phyloP scores from a whole-genome alignment of 805 yeast species.

The Hemisphaericaspora nanyangensis region DNA sequence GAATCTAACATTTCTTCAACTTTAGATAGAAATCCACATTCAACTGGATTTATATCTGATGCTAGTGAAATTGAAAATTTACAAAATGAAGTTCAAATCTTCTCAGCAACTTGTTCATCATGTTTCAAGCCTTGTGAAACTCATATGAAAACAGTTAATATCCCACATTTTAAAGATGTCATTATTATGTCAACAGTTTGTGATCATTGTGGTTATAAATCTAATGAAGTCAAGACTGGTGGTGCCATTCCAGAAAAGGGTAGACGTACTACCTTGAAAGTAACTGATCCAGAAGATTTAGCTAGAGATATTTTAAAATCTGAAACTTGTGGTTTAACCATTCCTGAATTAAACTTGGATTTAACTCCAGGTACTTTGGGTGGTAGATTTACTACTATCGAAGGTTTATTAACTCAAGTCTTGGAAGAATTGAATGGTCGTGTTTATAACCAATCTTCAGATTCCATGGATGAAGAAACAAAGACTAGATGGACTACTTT shows the following conservation, averaged over 20 bases:
- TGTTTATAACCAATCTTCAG: slow-evolving; percentile 82
- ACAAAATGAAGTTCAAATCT: slow-evolving; percentile 87
- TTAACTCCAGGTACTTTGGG: slow-evolving; percentile 96
- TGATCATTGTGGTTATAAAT: slow-evolving; percentile 89
- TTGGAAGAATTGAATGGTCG: slow-evolving; percentile 81
- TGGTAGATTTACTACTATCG: slow-evolving; percentile 95
- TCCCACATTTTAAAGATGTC: slow-evolving; percentile 97
- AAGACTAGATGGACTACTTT: slow-evolving; percentile 80
- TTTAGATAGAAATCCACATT: slow-evolving; percentile 28
- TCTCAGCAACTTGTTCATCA: slow-evolving; percentile 87
- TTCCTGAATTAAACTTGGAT: slow-evolving; percentile 89
- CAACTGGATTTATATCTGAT: slow-evolving; percentile 63
- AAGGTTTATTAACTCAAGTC: slow-evolving; percentile 87
- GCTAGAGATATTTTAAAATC: slow-evolving; percentile 92
- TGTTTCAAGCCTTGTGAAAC: slow-evolving; percentile 83
- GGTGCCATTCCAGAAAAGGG: slow-evolving; percentile 93
- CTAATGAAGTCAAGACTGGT: slow-evolving; percentile 97
- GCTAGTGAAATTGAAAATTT: slow-evolving; percentile 80
- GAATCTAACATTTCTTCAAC: slow-evolving; percentile 24
- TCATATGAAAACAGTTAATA: slow-evolving; percentile 93
- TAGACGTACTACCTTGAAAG: slow-evolving; percentile 61
- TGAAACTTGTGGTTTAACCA: slow-evolving; percentile 80
- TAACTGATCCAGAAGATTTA: slow-evolving; percentile 88
- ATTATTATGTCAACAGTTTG: slow-evolving; percentile 94
- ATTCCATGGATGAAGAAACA: slow-evolving; percentile 80